Percentiles rank a stretch among this genome's conserved stretches.
These are phyloP conservation scores for Xylaria multiplex DNA, from an alignment of 2,329 filamentous ascomycete genomes.

Conservation along the genomic window DNA sequence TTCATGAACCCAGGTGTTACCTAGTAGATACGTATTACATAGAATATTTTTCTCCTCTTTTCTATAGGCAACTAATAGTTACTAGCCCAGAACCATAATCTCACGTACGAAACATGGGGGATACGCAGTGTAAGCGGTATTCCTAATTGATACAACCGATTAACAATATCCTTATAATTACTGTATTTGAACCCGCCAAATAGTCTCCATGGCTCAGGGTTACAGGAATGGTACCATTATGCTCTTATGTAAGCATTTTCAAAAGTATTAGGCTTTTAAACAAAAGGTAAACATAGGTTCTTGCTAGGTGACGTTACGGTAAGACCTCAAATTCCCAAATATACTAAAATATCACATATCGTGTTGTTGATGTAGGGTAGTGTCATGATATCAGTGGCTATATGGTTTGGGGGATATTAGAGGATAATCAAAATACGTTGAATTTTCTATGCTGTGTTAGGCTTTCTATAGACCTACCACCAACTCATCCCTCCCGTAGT, in stretches of 20 bases:
- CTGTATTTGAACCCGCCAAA: conserved; percentile 50
- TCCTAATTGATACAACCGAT: conserved; percentile 67
- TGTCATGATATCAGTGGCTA: conserved; percentile 67
- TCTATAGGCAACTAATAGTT: neutral
- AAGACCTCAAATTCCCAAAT: conserved; percentile 76
- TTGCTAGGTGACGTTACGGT: conserved; percentile 76
- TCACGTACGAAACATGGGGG: neutral
- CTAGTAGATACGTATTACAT: neutral
- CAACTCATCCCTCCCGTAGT: conserved; percentile 62
- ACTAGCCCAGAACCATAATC: neutral
- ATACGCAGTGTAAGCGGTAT: conserved; percentile 69
- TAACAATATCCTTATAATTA: conserved; percentile 12
- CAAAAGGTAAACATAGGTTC: conserved; percentile 77
- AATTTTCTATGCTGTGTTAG: conserved; percentile 65
- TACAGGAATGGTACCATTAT: conserved; percentile 80
- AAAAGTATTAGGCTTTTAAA: conserved; percentile 76
- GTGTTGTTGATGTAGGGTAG: conserved; percentile 72
- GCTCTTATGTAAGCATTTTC: conserved; percentile 81
- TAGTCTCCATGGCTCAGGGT: conserved; percentile 78
- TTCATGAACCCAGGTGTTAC: conserved; percentile 72
- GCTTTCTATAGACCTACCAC: conserved; percentile 64
- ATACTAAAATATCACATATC: conserved; percentile 78
- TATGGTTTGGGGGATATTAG: conserved; percentile 67
- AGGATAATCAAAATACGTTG: conserved; percentile 76
- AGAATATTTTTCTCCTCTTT: neutral